A percentile compares a stretch with the other conserved stretches of the same genome.
Evolutionary conservation across 2,329 filamentous ascomycete species (phyloP).

Genomic region (Rutstroemia sp.): DNA sequence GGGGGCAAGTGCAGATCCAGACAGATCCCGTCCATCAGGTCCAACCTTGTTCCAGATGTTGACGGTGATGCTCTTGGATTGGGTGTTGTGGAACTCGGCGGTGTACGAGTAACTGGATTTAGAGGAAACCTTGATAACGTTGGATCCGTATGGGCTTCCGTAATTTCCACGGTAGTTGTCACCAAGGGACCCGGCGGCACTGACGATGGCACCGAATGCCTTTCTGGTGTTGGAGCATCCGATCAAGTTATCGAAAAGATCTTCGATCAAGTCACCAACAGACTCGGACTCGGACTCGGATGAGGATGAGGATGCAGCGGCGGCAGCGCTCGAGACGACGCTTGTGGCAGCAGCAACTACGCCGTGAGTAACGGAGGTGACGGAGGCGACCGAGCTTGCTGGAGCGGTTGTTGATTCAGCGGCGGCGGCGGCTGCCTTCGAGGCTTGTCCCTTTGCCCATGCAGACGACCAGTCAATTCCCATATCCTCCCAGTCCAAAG

Average conservation of each 20-base stretch:
- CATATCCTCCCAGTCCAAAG: conserved; percentile 23
- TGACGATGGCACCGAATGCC: conserved; percentile 14
- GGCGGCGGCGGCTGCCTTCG: conserved; percentile 4
- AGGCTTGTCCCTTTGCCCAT: conserved; percentile 17
- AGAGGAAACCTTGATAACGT: conserved; percentile 24
- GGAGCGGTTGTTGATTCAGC: neutral
- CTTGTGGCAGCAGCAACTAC: neutral
- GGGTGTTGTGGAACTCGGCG: conserved; percentile 22
- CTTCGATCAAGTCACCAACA: neutral
- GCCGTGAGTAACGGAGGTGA: conserved; percentile 1
- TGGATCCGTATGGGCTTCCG: conserved; percentile 25
- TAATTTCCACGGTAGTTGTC: conserved; percentile 20
- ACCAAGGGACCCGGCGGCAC: conserved; percentile 4
- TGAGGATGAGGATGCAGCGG: neutral
- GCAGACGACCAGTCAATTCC: conserved; percentile 24
- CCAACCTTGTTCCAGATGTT: conserved; percentile 26
- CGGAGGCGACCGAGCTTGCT: conserved; percentile 1
- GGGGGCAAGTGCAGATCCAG: conserved; percentile 23
- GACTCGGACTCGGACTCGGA: neutral
- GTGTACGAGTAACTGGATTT: conserved; percentile 20
- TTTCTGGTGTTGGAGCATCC: conserved; percentile 20
- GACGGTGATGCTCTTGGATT: conserved; percentile 17
- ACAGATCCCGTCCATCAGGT: conserved; percentile 10
- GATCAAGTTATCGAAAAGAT: conserved; percentile 14
- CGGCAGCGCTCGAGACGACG: conserved; percentile 3